Evolutionary conservation across 2,329 filamentous ascomycete species (phyloP), one percentile per base, ranked within the genome.

Genomic region (Colletotrichum sp.): DNA sequence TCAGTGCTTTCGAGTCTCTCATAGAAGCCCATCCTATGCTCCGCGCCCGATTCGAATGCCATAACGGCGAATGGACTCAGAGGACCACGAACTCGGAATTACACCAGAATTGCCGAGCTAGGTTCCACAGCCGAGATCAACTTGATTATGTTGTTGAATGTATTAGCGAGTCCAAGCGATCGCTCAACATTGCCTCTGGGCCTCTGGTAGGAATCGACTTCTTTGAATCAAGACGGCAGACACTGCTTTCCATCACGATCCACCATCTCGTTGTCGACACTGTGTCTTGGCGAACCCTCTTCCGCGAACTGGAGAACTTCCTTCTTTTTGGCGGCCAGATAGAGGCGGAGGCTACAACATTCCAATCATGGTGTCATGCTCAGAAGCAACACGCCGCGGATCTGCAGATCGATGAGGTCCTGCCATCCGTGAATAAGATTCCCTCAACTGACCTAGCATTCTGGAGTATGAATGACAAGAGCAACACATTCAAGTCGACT

Each of bases 231-330:
- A 8, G 15, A 5, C 30, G 36, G 4, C 62, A 78, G 13, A 82
- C 82, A 32, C 34, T 80, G 2, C 60, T 85, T 0, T 83, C 82
- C 4, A 66, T 87, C 8, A 78, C 81, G 5, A 83, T 80, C 1
- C 85, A 86, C 10, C 85, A 86, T 67, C 78, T 86, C 0, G 81
- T 85, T 1, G 81, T 88, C 13, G 87, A 89, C 70, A 77, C 88
- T 4, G 85, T 89, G 2, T 87, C 86, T 0, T 89, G 87, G 87
- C 80, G 85, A 6, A 82, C 86, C 2, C 78, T 89, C 2, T 78
- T 88, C 1, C 83, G 85, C 34, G 86, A 89, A 56, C 79, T 89
- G 0, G 87, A 88, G 69, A 80, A 81, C 8, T 75, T 85, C 1
- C 78, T 88, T 8, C 43, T 56, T 0, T 36, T 28, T 4, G 62